Base-by-base conservation (phyloP, 257 asterid genomes). In the Rehmannia glutinosa region DNA sequence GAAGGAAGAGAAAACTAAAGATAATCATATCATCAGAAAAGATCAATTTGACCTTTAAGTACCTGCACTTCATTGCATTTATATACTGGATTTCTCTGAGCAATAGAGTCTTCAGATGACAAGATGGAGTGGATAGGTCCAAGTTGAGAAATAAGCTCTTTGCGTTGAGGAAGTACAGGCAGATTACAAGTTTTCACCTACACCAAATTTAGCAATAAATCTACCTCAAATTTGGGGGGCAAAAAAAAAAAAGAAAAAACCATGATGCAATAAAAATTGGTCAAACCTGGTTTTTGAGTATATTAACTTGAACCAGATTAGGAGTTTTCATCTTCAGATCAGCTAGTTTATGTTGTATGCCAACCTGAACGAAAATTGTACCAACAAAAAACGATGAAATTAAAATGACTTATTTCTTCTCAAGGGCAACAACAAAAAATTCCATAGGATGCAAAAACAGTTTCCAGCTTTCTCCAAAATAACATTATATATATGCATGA, bases 31-130 rank as follows among this genome's bases (percentile, higher is more conserved):
- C 5, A 56, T 21, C 60, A 38, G 28, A 53, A 65, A 33, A 35
- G 42, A 53, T 21, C 6, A 20, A 27, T 57, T 75, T 39, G 49
- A 57, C 12, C 53, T 35, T 39, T 39, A 15, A 39, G 58, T 72
- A 92, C 98, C 97, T 89, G 97, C 69, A 67, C 77, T 75, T 83
- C 96, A n/a, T 61, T 88, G 86, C 95, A 92, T 80, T 81, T 87
- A 56, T 92, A 80, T 12, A 83, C 86, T 23, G 96, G 98, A 51
- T 78, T 90, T 75, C 73, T 86, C 49, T 85, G 90, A 65, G 87
- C 81, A 77, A 57, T 50, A 61, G 76, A 43, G 52, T 73, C 75
- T 73, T 83, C 83, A 64, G 79, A 49, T 42, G 91, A 80, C 68
- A 92, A 75, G 69, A 66, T 73, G 47, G 87, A 78, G 77, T 87